phyloP scores from a whole-genome alignment of 306 rosid genomes.

The Pueraria montana region DNA sequence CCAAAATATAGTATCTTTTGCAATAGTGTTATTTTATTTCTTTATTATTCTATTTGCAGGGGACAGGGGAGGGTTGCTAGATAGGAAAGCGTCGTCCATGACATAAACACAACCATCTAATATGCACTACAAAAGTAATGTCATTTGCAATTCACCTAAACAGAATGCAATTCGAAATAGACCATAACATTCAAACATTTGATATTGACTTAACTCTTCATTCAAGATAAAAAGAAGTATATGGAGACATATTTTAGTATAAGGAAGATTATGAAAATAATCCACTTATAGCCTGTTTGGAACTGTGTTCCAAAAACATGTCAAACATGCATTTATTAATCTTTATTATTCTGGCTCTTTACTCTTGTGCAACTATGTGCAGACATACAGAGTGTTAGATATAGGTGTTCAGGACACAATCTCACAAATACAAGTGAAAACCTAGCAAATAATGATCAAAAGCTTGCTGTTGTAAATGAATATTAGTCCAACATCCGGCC shows the following conservation, averaged over 20 bases:
- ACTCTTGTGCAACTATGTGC: neutral
- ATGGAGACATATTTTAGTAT: neutral
- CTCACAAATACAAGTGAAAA: neutral
- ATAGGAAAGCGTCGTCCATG: neutral
- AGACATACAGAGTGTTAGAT: neutral
- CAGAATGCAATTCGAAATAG: neutral
- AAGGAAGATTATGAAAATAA: conserved; percentile 11
- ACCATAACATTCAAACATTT: conserved; percentile 20
- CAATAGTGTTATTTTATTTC: neutral
- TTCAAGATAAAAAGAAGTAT: neutral
- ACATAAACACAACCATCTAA: neutral
- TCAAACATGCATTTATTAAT: neutral
- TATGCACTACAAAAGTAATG: neutral
- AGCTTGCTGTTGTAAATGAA: neutral
- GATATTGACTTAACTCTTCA: neutral
- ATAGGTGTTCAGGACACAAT: neutral
- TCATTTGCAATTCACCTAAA: neutral
- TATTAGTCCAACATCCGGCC: neutral
- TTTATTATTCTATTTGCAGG: neutral
- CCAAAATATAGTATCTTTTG: neutral
- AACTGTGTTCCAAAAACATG: neutral
- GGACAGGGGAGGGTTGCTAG: neutral
- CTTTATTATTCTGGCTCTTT: neutral
- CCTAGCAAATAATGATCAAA: conserved; percentile 15
- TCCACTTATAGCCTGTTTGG: neutral